Conservation (phyloP, 306 rosid genomes). For the Inga leiocalycina region DNA sequence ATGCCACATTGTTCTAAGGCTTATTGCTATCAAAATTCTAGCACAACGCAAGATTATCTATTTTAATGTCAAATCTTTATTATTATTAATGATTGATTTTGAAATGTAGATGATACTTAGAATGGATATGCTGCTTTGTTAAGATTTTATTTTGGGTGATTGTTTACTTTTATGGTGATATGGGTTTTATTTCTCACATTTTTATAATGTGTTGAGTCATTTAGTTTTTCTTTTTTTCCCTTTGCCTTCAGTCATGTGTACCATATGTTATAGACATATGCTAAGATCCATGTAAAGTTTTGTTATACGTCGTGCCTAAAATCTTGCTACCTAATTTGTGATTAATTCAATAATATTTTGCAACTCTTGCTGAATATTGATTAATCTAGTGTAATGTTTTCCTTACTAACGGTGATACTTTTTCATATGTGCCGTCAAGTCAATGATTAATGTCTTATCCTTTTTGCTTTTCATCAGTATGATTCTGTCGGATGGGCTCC, state of each 20-base stretch:
- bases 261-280: not conserved
- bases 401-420: not conserved
- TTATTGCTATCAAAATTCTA: not conserved
- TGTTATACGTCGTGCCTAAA: not conserved
- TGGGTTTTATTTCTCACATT: not conserved
- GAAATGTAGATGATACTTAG: not conserved
- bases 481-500: slow-evolving; percentile 99
- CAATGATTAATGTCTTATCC: slow-evolving; percentile 1
- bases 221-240: not conserved
- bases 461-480: slow-evolving; percentile 53
- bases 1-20: not conserved
- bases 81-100: not conserved
- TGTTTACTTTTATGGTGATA: not conserved
- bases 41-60: not conserved
- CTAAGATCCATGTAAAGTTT: not conserved
- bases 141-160: not conserved
- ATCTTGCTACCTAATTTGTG: not conserved
- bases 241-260: not conserved
- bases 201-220: not conserved
- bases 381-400: not conserved
- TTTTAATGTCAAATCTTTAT: not conserved
- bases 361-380: slow-evolving; percentile 17
- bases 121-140: not conserved
- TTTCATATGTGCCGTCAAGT: slow-evolving; percentile 15
- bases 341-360: slow-evolving; percentile 12